Evolutionary conservation across 768 basidiomycete species (phyloP), one percentile per base, ranked within the genome.

Genomic region (Tubosaeta sp.): DNA sequence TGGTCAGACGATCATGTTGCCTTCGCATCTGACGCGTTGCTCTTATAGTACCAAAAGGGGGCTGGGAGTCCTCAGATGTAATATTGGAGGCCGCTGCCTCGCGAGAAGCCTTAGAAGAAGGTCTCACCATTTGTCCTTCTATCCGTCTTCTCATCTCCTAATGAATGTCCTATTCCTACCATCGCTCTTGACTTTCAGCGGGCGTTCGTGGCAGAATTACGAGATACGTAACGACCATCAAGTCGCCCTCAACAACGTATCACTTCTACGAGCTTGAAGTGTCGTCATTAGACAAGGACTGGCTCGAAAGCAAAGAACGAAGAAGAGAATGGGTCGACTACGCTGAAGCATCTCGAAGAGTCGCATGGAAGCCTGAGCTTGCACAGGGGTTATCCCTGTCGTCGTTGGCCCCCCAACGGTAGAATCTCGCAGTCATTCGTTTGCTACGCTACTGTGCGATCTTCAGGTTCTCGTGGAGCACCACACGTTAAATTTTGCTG

Each of bases 31-130:
- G 40, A 53, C 55, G 24, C 49, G 24, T 9, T 22, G 45, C 43
- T 54, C 49, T 39, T 53, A 48, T 65, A 92, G 90, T 93, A 63
- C 90, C 90, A n/a, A 93, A 93, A 76, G 90, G 90, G 69, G 90
- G 90, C 66, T 93, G 85, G 85, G 90, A 93, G 71, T 74, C 82
- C 59, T 77, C 85, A 51, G 90, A 93, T 79, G 83, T 78, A 61
- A 77, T 76, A 70, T 74, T 92, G 63, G 89, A 91, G 77, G 84
- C 82, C 74, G 90, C 90, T 68, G 90, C 90, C 74, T 86, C 82
- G 64, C 81, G 90, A 71, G 90, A 93, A 83, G 90, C 90, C 73
- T 77, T 87, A 71, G 90, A 93, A 88, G 90, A 93, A 92, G 90
- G 90, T 93, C 87, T 83, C 83, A 83, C 82, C 82, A 75, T 81